Evolutionary conservation across 768 basidiomycete genomes (phyloP).

Genomic region (Mycena maculata): DNA sequence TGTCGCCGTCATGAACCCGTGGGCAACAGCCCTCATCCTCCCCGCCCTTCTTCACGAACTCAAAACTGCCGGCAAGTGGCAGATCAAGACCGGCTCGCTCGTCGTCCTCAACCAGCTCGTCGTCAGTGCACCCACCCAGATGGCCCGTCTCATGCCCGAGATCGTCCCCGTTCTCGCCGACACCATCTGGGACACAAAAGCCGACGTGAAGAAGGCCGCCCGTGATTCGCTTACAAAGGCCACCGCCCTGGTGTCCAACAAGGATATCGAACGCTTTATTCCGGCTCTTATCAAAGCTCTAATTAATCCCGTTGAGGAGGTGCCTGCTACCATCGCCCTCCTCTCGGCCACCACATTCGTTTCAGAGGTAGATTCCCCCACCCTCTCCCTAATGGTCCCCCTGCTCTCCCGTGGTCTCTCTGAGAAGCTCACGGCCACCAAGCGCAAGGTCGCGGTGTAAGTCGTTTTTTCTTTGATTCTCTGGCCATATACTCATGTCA

Average conservation of each 20-base stretch:
- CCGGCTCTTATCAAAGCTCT: slow-evolving; percentile 97
- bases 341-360: slow-evolving; percentile 99
- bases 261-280: slow-evolving; percentile 97
- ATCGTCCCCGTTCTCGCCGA: slow-evolving; percentile 95
- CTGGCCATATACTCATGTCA: slow-evolving; percentile 33
- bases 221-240: slow-evolving; percentile 95
- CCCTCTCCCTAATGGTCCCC: slow-evolving; percentile 97
- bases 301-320: slow-evolving; percentile 99
- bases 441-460: slow-evolving; percentile 97
- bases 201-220: slow-evolving; percentile 98
- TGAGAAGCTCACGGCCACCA: slow-evolving; percentile 95
- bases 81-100: slow-evolving; percentile 91
- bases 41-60: slow-evolving; percentile 92
- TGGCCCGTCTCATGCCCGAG: slow-evolving; percentile 90
- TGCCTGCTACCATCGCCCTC: slow-evolving; percentile 92
- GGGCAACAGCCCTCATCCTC: slow-evolving; percentile 86
- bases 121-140: slow-evolving; percentile 82
- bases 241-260: slow-evolving; percentile 95
- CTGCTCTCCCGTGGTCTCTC: slow-evolving; percentile 92
- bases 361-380: slow-evolving; percentile 98
- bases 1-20: slow-evolving; percentile 85
- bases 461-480: slow-evolving; percentile 45
- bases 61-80: slow-evolving; percentile 97
- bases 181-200: slow-evolving; percentile 99
- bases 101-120: slow-evolving; percentile 89